These are phyloP conservation scores for Fusarium setosum DNA, from an alignment of 2,329 filamentous ascomycete species.

Conservation along the genomic window DNA sequence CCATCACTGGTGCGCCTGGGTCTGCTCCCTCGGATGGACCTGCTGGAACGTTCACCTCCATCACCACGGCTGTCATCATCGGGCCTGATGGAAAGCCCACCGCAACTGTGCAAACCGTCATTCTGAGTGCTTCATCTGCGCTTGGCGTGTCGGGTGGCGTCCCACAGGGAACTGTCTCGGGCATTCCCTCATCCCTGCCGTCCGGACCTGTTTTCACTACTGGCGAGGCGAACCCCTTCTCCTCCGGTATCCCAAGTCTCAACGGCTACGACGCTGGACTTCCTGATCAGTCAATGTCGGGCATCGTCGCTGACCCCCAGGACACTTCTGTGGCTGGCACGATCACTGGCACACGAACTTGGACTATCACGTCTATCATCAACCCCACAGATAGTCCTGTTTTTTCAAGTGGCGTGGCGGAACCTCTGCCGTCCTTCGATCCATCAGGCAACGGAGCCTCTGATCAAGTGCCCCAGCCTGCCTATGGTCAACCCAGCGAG, in stretches of 20 bases:
- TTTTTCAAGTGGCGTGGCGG: slow-evolving; percentile 28
- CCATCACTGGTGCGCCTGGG: slow-evolving; percentile 11
- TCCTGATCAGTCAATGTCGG: slow-evolving; percentile 31
- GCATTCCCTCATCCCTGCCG: slow-evolving; percentile 21
- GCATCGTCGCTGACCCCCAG: slow-evolving; percentile 30
- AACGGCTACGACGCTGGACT: slow-evolving; percentile 40
- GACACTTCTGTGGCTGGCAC: slow-evolving; percentile 30
- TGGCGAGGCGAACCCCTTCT: slow-evolving; percentile 7
- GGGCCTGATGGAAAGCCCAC: slow-evolving; percentile 48
- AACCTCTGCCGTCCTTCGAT: slow-evolving; percentile 31
- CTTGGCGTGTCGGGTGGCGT: slow-evolving; percentile 27
- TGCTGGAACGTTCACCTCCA: slow-evolving; percentile 36
- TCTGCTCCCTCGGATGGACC: slow-evolving; percentile 22
- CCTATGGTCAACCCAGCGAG: slow-evolving; percentile 40
- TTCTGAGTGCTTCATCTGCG: slow-evolving; percentile 41
- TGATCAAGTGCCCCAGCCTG: slow-evolving; percentile 27
- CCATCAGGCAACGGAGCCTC: slow-evolving; percentile 23
- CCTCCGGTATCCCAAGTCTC: slow-evolving; percentile 35
- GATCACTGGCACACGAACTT: slow-evolving; percentile 37
- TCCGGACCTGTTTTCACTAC: slow-evolving; percentile 29
- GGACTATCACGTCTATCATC: slow-evolving; percentile 40
- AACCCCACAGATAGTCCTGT: slow-evolving; percentile 35
- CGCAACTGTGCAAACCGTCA: slow-evolving; percentile 47
- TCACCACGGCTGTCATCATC: slow-evolving; percentile 46
- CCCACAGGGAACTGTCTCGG: slow-evolving; percentile 29